Base-by-base conservation (phyloP, 495 filamentous ascomycete genomes). In the Tuber indicum region DNA sequence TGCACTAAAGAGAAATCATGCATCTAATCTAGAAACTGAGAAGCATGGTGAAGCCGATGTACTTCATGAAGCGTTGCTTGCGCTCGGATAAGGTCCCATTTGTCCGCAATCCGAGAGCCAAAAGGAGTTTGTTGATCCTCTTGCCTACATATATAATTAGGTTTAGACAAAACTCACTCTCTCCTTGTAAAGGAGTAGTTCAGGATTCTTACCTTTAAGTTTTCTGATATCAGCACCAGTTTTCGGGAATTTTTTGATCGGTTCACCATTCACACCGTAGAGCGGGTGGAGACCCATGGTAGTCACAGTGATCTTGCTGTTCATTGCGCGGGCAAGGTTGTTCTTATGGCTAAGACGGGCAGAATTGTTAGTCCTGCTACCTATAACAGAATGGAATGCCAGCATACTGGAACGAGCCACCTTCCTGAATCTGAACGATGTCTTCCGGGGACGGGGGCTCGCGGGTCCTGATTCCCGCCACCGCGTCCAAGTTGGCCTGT, bases 101-200 rank as follows among this genome's bases (percentile, higher is more conserved):
- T 62, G 26, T 66, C 16, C 62, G 32, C 44, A 77, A 77, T 46
- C 62, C 72, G 44, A 77, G 32, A 45, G 73, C 45, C 23, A 62
- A n/a, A 41, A 76, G 77, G 77, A 79, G 74, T n/a, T 17, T 19
- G 36, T 74, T 77, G 77, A 74, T 62, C 10, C 71, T 52, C 62
- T 23, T 23, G 74, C 32, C 43, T 44, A 1, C 32, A 44, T 79
- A 77, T 71, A 77, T 71, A 16, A 71, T 32, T 0, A 39, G 14
- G 21, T n/a, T 77, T 39, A 79, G 77, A 74, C 71, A 45, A 79
- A 74, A 73, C 2, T 74, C 23, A 10, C 23, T 32, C 52, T 1
- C 23, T 0, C 8, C 2, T 26, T 3, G 10, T 3, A 3, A 26
- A 23, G 5, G 12, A 2, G 32, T 32, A 32, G 32, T 32, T 26